These are phyloP conservation scores for Magnolia sinica DNA, from an alignment of 164 flowering plant genomes.

Conservation along the genomic window DNA sequence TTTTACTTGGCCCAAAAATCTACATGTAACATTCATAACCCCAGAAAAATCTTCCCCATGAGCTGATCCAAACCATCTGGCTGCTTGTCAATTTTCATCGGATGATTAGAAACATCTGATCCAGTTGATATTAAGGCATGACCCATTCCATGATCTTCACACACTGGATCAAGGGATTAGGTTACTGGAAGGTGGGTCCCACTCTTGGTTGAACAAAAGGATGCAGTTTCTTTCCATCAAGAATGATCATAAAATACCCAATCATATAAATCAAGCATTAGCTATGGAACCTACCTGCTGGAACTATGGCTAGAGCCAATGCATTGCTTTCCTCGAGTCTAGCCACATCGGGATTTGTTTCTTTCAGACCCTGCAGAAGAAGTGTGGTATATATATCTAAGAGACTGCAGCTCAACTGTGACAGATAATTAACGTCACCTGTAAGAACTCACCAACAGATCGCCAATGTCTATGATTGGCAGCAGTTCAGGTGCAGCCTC, in stretches of 20 bases:
- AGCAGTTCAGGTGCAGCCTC: conserved; percentile 36
- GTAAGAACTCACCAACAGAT: conserved; percentile 54
- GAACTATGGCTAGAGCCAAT: conserved; percentile 85
- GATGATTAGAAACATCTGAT: too few species aligned
- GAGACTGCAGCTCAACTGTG: not conserved
- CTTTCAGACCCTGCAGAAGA: conserved; percentile 64
- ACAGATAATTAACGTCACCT: not conserved
- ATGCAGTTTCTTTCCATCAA: not conserved
- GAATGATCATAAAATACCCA: not conserved
- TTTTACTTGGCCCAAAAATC: too few species aligned
- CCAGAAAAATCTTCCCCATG: too few species aligned
- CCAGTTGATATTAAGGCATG: too few species aligned
- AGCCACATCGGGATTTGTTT: conserved; percentile 63
- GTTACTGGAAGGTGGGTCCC: too few species aligned
- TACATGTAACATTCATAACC: too few species aligned
- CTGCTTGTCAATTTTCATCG: too few species aligned
- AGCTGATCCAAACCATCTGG: too few species aligned
- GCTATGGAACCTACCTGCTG: conserved; percentile 44
- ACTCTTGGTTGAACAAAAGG: too few species aligned
- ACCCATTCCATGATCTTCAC: too few species aligned
- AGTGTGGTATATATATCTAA: not conserved
- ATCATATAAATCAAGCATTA: not conserved
- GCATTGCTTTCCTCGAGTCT: conserved; percentile 88
- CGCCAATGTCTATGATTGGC: conserved; percentile 31
- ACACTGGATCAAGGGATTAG: too few species aligned